Conservation (phyloP, 768 basidiomycete genomes). For the Kwoniella botswanensis region DNA sequence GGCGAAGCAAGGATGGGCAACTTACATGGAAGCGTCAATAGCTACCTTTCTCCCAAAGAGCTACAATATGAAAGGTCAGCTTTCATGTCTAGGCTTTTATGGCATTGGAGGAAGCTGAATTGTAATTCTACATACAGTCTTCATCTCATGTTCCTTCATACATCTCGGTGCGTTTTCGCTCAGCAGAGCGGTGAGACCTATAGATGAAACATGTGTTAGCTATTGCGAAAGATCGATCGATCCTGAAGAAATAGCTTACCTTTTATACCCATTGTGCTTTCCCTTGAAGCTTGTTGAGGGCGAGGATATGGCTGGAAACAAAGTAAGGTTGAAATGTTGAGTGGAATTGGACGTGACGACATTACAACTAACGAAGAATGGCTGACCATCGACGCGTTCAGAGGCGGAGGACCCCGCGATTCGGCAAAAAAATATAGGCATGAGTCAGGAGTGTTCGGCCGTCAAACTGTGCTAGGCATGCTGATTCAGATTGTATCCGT, state of each 20-base stretch:
- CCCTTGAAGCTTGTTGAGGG: no score
- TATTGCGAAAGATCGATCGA: neutral
- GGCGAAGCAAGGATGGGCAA: slow-evolving; percentile 21
- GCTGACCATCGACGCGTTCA: slow-evolving; percentile 20
- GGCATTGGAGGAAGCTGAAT: neutral
- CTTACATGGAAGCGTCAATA: slow-evolving; percentile 75
- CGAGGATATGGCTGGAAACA: neutral
- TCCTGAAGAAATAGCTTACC: slow-evolving; percentile 47
- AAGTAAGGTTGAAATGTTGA: neutral
- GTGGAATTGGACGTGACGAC: slow-evolving; percentile 23
- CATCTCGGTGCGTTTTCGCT: slow-evolving; percentile 86
- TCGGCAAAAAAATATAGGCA: neutral
- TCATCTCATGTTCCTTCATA: slow-evolving; percentile 87
- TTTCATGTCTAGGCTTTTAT: neutral
- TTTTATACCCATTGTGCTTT: slow-evolving; percentile 81
- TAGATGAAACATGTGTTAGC: no score
- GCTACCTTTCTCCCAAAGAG: slow-evolving; percentile 98
- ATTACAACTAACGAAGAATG: slow-evolving; percentile 8
- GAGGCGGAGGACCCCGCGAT: neutral
- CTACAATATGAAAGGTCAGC: slow-evolving; percentile 20
- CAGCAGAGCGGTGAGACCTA: slow-evolving; percentile 80
- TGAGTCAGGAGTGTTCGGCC: slow-evolving; percentile 6
- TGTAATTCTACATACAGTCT: slow-evolving; percentile 63
- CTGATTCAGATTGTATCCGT: neutral
- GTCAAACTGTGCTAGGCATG: slow-evolving; percentile 23